Conservation (phyloP, 495 filamentous ascomycete species). For the Penicillium odoratum region DNA sequence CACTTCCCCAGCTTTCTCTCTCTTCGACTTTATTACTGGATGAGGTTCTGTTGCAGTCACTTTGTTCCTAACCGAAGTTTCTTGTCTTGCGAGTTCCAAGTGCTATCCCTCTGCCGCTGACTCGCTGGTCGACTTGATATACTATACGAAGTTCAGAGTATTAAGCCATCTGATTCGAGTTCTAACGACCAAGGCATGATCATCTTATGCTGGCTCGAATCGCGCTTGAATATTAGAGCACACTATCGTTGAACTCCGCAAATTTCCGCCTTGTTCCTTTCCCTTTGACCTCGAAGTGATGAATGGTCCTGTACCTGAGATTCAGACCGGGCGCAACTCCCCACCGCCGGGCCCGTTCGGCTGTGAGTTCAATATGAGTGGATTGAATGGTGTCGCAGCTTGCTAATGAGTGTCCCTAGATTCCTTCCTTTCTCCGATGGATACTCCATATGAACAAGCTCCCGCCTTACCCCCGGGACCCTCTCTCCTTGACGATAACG, state of each 20-base stretch:
- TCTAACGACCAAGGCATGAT: conserved; percentile 37
- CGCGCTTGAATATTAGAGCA: conserved; percentile 31
- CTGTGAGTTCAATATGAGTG: conserved; percentile 47
- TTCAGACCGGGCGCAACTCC: conserved; percentile 31
- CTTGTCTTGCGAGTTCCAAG: background rate
- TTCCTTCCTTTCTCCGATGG: conserved; percentile 48
- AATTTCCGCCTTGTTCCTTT: conserved; percentile 5
- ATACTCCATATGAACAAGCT: conserved; percentile 55
- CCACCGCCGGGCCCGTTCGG: conserved; percentile 55
- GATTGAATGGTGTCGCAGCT: background rate
- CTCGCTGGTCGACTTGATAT: background rate
- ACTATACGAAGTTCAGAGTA: background rate
- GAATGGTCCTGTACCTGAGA: conserved; percentile 34
- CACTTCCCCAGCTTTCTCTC: conserved; percentile 26
- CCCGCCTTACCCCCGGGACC: conserved; percentile 59
- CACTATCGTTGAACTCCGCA: conserved; percentile 16
- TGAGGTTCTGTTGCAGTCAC: background rate
- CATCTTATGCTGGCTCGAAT: conserved; percentile 21
- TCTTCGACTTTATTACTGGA: background rate
- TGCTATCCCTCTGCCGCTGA: no score
- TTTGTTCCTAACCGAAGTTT: background rate
- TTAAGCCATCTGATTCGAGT: background rate
- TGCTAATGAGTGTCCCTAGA: conserved; percentile 24
- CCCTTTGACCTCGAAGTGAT: conserved; percentile 23
- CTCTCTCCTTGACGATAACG: conserved; percentile 60